Conservation (phyloP, 108 stramenopile species). For the Phaeodactylum tricornutum region DNA sequence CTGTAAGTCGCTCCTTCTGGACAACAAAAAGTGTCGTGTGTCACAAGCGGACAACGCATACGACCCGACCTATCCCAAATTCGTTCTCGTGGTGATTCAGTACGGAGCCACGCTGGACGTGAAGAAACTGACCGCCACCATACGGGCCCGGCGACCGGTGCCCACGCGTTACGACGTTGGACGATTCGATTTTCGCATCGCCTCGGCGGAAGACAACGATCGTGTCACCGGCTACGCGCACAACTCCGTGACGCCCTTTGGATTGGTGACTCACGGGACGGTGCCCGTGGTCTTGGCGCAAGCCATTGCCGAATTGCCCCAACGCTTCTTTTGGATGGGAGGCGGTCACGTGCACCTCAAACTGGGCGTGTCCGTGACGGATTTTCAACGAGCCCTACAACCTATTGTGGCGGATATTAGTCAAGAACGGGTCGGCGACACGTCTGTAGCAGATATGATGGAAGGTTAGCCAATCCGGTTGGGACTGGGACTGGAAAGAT, state of each 20-base stretch:
- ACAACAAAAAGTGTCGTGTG: constrained; percentile 70
- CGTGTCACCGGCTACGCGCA: constrained; percentile 62
- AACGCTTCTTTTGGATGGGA: constrained; percentile 62
- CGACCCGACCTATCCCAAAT: constrained; percentile 46
- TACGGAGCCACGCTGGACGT: constrained; percentile 62
- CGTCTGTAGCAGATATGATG: background rate
- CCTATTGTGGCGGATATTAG: constrained; percentile 18
- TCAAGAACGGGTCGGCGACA: constrained; percentile 11
- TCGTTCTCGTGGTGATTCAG: constrained; percentile 70
- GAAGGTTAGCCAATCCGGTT: background rate
- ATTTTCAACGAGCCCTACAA: constrained; percentile 37
- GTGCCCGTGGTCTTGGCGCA: constrained; percentile 58
- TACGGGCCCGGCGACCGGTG: constrained; percentile 51
- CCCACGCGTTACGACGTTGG: constrained; percentile 32
- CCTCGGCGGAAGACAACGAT: constrained; percentile 50
- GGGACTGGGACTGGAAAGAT: too few relatives aligned
- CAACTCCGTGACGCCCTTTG: constrained; percentile 79
- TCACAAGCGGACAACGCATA: constrained; percentile 5
- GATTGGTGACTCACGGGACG: constrained; percentile 28
- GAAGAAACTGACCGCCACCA: constrained; percentile 42
- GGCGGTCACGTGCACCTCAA: constrained; percentile 81
- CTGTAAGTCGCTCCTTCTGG: constrained; percentile 74
- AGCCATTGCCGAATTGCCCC: constrained; percentile 22
- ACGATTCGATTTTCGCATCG: constrained; percentile 61
- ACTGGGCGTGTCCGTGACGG: constrained; percentile 59